Evolutionary conservation across 1,284 basidiomycete genomes (phyloP), one percentile per base, ranked within the genome.

Genomic region (Vanrija pseudolonga): DNA sequence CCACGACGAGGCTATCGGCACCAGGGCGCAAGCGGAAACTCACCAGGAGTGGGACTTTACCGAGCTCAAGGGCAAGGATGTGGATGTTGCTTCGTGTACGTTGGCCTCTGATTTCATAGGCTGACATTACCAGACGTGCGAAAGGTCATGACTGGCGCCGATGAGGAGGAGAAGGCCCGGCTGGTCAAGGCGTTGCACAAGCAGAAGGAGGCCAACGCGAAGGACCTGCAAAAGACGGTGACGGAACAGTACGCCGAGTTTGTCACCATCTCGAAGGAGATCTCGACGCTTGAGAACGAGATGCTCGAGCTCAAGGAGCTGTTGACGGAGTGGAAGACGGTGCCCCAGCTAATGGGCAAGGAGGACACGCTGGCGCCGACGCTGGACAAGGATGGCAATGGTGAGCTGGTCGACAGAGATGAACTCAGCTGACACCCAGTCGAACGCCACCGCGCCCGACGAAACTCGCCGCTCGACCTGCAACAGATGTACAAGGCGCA

Each of bases 261-360:
- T 69, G 91, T 99, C 45, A 82, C 88, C 44, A 91, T 98, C 44
- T 96, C 93, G 8, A 98, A 98, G 69, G 96, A 98, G 76, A 95
- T 98, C 45, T 88, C 90, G 7, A 88, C 89, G 0, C 82, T 99
- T 12, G 95, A 98, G 78, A 97, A 95, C 71, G 94, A 98, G 72
- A 91, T 98, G 89, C 83, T 98, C 37, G 94, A 98, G 70, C 84
- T 98, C 71, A 98, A 97, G 72, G 90, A 95, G 56, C 83, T 89
- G 3, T 80, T 98, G 2, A 86, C 87, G 15, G 96, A 98, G 69
- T 98, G 94, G 88, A 93, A 92, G 73, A 85, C 84, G 47, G 90
- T 96, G 81, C 93, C 93, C 0, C 90, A 90, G n/a, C 81, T 92
- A 14, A 81, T 97, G 40, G 89, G 93, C 60, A 87, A 95, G 54